These are phyloP conservation scores for Backusella australiensis DNA, from an alignment of 192 early-diverging fungal genomes.

Conservation along the genomic window DNA sequence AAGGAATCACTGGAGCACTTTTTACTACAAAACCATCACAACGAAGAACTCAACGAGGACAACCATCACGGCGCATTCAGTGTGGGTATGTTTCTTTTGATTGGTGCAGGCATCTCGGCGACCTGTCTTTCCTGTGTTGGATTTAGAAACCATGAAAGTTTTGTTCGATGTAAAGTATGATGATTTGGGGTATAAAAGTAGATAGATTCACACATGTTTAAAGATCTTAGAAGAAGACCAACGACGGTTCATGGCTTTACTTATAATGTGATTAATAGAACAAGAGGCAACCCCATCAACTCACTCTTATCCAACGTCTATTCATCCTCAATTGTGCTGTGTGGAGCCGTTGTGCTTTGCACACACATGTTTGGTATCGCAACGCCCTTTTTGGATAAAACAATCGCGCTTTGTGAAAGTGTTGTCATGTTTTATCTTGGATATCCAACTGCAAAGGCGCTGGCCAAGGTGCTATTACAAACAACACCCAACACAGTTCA, in stretches of 20 bases:
- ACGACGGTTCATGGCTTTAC: conserved; percentile 34
- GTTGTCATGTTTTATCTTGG: conserved; percentile 49
- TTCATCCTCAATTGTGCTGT: conserved; percentile 34
- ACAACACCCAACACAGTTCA: conserved; percentile 46
- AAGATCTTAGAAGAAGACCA: conserved; percentile 30
- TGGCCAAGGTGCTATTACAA: conserved; percentile 53
- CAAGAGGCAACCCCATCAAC: conserved; percentile 20
- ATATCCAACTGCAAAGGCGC: conserved; percentile 42
- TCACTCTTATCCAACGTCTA: conserved; percentile 41
- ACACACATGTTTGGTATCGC: conserved; percentile 10
- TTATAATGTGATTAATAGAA: conserved; percentile 32
- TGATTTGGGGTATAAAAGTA: neutral
- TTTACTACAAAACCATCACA: conserved; percentile 48
- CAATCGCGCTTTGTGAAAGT: conserved; percentile 45
- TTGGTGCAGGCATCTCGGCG: conserved; percentile 36
- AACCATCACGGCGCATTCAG: conserved; percentile 2
- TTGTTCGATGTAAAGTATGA: conserved; percentile 40
- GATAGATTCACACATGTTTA: neutral
- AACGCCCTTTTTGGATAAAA: conserved; percentile 42
- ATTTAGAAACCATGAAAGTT: conserved; percentile 51
- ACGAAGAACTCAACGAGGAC: conserved; percentile 28
- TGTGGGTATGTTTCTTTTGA: conserved; percentile 32
- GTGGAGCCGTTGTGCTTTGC: conserved; percentile 34
- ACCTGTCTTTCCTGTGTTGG: conserved; percentile 45
- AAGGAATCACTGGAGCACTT: conserved; percentile 61